Conservation (phyloP, 805 yeast genomes). For the Teunomyces panamensis region DNA sequence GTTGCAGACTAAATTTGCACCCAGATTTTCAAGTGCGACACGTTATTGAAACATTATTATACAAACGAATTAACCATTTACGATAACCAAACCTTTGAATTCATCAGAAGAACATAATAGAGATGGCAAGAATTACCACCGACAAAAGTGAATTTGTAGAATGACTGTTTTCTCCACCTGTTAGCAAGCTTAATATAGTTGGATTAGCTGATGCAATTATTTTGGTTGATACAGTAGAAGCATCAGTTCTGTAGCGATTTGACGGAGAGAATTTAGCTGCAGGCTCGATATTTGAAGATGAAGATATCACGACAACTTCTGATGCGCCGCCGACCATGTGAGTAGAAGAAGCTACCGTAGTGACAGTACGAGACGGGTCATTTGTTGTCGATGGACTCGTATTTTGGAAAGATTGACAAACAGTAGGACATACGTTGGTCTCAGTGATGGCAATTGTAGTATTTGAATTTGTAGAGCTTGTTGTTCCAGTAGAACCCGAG, state of each 20-base stretch:
- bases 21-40: background rate
- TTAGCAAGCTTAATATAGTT: background rate
- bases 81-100: background rate
- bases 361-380: background rate
- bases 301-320: background rate
- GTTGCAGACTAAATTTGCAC: background rate
- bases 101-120: background rate
- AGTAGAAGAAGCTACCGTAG: background rate
- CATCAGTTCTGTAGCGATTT: background rate
- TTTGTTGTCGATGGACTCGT: background rate
- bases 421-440: background rate
- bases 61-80: background rate
- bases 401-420: background rate
- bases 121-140: background rate
- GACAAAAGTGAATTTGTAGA: background rate
- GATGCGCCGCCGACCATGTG: background rate
- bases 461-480: background rate
- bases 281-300: background rate
- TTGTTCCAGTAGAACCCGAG: conserved; percentile 9
- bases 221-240: background rate
- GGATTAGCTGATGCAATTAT: background rate
- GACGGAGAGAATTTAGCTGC: background rate
- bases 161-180: background rate
- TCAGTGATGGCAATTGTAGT: background rate
- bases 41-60: background rate